Conservation (phyloP, 148 eudicot genomes). For the Polygonum maritimum region DNA sequence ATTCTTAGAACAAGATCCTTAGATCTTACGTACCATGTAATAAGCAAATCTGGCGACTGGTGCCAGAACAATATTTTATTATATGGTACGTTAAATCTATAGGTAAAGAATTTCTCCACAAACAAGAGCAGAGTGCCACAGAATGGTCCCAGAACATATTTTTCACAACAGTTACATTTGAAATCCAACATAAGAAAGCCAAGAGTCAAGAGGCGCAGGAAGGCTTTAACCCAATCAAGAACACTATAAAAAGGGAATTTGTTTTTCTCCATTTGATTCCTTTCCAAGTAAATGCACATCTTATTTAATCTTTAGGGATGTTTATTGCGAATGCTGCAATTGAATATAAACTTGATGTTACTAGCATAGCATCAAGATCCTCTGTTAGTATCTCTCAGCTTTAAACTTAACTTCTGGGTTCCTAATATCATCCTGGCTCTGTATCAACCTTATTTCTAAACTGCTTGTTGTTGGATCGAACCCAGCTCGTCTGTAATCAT, state of each 20-base stretch:
- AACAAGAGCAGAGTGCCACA: neutral
- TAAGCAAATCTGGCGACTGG: too few species aligned
- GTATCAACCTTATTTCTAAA: slow-evolving; percentile 84
- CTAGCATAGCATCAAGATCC: neutral
- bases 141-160: neutral
- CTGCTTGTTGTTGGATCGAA: slow-evolving; percentile 76
- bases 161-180: neutral
- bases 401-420: slow-evolving; percentile 60
- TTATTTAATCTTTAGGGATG: neutral
- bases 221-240: neutral
- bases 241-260: neutral
- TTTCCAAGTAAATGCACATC: neutral
- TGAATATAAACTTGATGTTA: neutral
- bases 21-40: too few species aligned
- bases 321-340: neutral
- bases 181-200: neutral
- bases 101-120: too few species aligned
- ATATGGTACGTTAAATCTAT: too few species aligned
- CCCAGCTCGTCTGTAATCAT: slow-evolving; percentile 60
- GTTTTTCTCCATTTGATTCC: neutral
- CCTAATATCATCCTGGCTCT: slow-evolving; percentile 79
- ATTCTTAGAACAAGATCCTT: too few species aligned
- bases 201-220: neutral
- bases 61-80: too few species aligned
- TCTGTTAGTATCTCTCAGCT: slow-evolving; percentile 42